phyloP scores from a whole-genome alignment of 371 early-diverging fungal genomes.

The Homolaphlyctis polyrhiza region DNA sequence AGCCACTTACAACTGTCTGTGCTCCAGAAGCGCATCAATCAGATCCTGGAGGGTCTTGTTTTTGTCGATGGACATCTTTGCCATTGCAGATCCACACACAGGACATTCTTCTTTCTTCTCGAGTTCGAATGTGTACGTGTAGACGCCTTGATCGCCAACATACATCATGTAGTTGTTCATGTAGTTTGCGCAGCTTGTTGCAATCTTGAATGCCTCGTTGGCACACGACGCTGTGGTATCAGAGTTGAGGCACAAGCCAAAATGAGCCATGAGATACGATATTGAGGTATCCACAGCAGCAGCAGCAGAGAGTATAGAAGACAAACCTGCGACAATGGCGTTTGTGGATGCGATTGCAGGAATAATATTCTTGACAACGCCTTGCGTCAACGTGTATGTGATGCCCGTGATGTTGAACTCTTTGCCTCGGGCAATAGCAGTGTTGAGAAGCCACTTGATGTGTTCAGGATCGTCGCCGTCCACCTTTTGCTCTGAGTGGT shows the following conservation, averaged over 20 bases:
- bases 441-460: slow-evolving; percentile 79
- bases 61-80: slow-evolving; percentile 10
- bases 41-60: slow-evolving; percentile 46
- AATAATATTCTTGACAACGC: slow-evolving; percentile 95
- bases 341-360: slow-evolving; percentile 99
- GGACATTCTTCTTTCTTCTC: slow-evolving; percentile 83
- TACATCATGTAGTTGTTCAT: slow-evolving; percentile 96
- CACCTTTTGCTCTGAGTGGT: slow-evolving; percentile 65
- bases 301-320: slow-evolving; percentile 6
- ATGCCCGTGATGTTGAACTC: slow-evolving; percentile 84
- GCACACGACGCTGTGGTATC: slow-evolving; percentile 72
- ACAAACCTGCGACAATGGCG: slow-evolving; percentile 93
- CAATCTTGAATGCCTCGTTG: slow-evolving; percentile 91
- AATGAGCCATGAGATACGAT: too few relatives aligned
- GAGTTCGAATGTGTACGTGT: slow-evolving; percentile 85
- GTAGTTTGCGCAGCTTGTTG: slow-evolving; percentile 64
- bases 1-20: not conserved
- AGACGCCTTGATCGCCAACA: slow-evolving; percentile 83
- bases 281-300: too few relatives aligned
- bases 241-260: not conserved
- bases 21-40: slow-evolving; percentile 68
- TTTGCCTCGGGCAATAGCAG: slow-evolving; percentile 68
- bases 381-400: slow-evolving; percentile 88
- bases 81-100: slow-evolving; percentile 68
- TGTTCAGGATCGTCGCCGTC: slow-evolving; percentile 92